These are phyloP conservation scores for apple (Malus domestica) DNA, from an alignment of 306 rosid species.

Conservation along the genomic window ASM211411v1 NC_041803.1:8647501-8648000, in stretches of 20 bases:
- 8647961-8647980: constrained; percentile 89
- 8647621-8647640: neutral
- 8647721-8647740: neutral
- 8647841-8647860: constrained; percentile 43
- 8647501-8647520: neutral
- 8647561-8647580: neutral
- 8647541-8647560: neutral
- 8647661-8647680: neutral
- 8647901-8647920: constrained; percentile 90
- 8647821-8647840: constrained; percentile 58
- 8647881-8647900: constrained; percentile 88
- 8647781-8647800: constrained; percentile 74
- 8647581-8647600: neutral
- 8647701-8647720: too few species aligned
- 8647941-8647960: constrained; percentile 93
- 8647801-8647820: constrained; percentile 73
- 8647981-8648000: constrained; percentile 53
- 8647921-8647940: constrained; percentile 92
- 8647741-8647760: neutral
- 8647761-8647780: neutral
- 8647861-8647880: constrained; percentile 78
- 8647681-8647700: too few species aligned
- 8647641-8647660: neutral
- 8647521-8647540: neutral
- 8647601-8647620: neutral